A percentile compares a stretch with the other conserved stretches of the same genome.
Evolutionary conservation across 2,329 filamentous ascomycete species (phyloP).

Genomic region (Ascochyta clinopodiicola): DNA sequence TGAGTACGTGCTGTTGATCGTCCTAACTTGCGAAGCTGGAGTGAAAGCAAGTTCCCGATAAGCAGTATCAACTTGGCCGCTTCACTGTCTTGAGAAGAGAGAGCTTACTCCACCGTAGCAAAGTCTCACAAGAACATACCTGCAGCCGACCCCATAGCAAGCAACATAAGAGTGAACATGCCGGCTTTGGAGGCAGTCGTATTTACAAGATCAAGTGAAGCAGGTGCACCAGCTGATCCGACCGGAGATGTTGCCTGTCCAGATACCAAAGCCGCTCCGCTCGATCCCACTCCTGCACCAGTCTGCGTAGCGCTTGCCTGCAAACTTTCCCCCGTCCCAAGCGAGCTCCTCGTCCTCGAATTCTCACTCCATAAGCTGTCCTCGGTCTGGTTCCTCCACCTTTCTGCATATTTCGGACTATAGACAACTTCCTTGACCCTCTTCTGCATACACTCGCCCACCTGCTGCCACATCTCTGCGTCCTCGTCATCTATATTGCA

Average conservation of each 20-base stretch:
- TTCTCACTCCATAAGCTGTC: background rate
- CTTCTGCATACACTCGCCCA: conserved; percentile 30
- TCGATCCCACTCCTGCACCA: background rate
- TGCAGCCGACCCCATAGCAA: background rate
- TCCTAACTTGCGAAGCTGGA: too few relatives aligned
- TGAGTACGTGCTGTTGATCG: too few relatives aligned
- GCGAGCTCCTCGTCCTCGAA: background rate
- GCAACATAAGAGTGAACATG: background rate
- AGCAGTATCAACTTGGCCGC: too few relatives aligned
- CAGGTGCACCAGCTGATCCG: background rate
- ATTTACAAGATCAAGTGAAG: background rate
- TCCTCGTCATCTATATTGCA: conserved; percentile 12
- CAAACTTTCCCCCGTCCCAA: background rate
- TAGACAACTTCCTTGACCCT: conserved; percentile 24
- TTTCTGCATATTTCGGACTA: conserved; percentile 13
- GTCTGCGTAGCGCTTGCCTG: background rate
- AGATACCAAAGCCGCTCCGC: background rate
- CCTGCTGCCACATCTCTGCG: conserved; percentile 18
- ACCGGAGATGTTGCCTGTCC: background rate
- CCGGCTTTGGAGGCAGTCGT: background rate
- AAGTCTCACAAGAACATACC: background rate
- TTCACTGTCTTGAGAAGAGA: too few relatives aligned
- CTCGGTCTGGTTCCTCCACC: background rate
- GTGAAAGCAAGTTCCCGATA: too few relatives aligned
- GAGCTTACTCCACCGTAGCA: background rate